Evolutionary conservation across 202 grass and related monocot genomes (phyloP).

Genomic region (Carex arenaria): DNA sequence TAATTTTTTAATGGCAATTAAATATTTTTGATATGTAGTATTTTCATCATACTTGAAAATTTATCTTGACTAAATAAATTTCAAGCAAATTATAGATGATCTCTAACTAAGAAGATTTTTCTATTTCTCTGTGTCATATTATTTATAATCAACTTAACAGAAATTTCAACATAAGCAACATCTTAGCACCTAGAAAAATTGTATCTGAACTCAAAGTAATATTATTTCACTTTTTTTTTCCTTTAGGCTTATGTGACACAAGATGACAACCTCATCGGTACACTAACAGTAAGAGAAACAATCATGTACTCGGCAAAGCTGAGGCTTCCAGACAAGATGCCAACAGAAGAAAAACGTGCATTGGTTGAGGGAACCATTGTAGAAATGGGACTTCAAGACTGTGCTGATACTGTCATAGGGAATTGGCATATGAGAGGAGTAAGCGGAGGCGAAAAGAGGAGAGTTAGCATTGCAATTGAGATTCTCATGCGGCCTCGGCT

Average conservation of each 20-base stretch:
- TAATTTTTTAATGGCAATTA: not conserved
- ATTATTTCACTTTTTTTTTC: not conserved
- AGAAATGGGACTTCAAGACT: constrained; percentile 99
- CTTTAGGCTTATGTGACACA: constrained; percentile 85
- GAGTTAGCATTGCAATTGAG: constrained; percentile 92
- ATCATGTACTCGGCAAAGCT: constrained; percentile 84
- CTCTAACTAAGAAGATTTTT: not conserved
- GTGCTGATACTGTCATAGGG: constrained; percentile 78
- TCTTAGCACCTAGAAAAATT: not conserved
- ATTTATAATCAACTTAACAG: not conserved
- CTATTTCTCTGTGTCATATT: not conserved
- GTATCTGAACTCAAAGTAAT: not conserved
- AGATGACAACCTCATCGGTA: constrained; percentile 92
- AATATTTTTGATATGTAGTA: no score
- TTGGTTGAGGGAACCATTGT: constrained; percentile 86
- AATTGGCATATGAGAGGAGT: constrained; percentile 93
- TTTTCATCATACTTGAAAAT: not conserved
- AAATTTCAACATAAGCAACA: not conserved
- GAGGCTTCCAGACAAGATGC: constrained; percentile 82
- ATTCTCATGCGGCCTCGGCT: constrained; percentile 88
- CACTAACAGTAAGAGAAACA: constrained; percentile 85
- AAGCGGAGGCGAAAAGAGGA: constrained; percentile 91
- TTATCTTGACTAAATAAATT: not conserved
- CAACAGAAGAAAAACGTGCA: constrained; percentile 72
- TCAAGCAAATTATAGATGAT: not conserved